These are phyloP conservation scores for Sugiyamaella boreocaroliniensis DNA, from an alignment of 805 yeast genomes.

Conservation along the genomic window DNA sequence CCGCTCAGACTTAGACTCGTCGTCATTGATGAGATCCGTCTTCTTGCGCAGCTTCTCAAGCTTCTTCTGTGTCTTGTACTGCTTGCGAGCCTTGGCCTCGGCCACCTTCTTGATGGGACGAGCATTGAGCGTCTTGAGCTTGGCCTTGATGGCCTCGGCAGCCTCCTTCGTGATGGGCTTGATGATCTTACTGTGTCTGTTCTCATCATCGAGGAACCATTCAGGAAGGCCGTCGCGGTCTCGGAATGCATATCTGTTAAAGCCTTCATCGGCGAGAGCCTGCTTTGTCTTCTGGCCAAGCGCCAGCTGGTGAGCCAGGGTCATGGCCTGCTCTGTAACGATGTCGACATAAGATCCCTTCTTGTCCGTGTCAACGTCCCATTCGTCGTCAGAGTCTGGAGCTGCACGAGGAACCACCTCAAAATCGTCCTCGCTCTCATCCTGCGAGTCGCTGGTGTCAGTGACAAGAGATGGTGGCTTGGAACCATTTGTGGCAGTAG, in stretches of 20 bases:
- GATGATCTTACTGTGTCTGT: constrained; percentile 69
- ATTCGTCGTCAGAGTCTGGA: constrained; percentile 29
- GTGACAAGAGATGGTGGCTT: constrained; percentile 6
- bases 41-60: constrained; percentile 87
- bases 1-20: constrained; percentile 75
- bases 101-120: constrained; percentile 98
- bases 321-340: constrained; percentile 95
- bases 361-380: constrained; percentile 27
- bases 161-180: constrained; percentile 96
- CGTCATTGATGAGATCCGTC: constrained; percentile 85
- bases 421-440: constrained; percentile 25
- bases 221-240: constrained; percentile 87
- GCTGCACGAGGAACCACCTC: constrained; percentile 31
- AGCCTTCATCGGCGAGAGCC: constrained; percentile 87
- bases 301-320: constrained; percentile 93
- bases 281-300: constrained; percentile 78
- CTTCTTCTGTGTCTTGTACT: constrained; percentile 82
- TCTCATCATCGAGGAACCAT: constrained; percentile 97
- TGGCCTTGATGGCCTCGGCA: constrained; percentile 67
- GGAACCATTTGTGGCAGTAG: constrained; percentile 15
- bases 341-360: constrained; percentile 53
- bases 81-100: constrained; percentile 95
- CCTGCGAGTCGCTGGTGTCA: constrained; percentile 18
- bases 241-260: constrained; percentile 85
- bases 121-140: constrained; percentile 77